Evolutionary conservation across 495 filamentous ascomycete genomes (phyloP).

Genomic region (Hypoxylon rickii): DNA sequence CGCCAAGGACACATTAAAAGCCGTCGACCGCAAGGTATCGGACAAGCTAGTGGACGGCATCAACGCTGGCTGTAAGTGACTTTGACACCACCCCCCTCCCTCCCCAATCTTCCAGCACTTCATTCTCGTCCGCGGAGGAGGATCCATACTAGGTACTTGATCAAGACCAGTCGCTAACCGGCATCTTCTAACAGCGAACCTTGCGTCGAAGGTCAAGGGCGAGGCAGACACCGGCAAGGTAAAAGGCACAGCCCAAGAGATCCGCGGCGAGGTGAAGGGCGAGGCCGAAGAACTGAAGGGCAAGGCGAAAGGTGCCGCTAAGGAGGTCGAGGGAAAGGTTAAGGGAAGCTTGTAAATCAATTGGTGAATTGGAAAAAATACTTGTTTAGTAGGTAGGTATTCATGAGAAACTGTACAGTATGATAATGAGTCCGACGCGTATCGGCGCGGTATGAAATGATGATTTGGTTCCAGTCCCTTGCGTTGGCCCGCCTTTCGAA

Average conservation of each 20-base stretch:
- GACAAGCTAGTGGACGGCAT: slow-evolving; percentile 63
- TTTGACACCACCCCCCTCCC: neutral
- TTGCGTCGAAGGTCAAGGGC: slow-evolving; percentile 50
- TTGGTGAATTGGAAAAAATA: neutral
- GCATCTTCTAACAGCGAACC: slow-evolving; percentile 42
- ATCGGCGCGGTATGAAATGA: no score
- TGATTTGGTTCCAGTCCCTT: no score
- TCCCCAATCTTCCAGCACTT: no score
- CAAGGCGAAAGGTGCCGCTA: slow-evolving; percentile 34
- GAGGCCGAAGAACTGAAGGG: slow-evolving; percentile 39
- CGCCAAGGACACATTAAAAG: slow-evolving; percentile 56
- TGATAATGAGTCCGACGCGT: no score
- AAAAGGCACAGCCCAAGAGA: slow-evolving; percentile 43
- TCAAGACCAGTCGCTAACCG: no score
- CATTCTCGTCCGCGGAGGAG: neutral
- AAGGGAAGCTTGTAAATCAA: slow-evolving; percentile 34
- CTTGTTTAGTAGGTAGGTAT: no score
- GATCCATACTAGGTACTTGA: neutral
- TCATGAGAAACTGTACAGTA: no score
- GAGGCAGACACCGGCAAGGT: slow-evolving; percentile 40
- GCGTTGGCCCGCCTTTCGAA: no score
- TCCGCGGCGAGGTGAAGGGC: slow-evolving; percentile 46
- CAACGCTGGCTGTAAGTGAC: slow-evolving; percentile 52
- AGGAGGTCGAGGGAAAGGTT: slow-evolving; percentile 35
- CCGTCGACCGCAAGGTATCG: slow-evolving; percentile 54